Percentiles rank a stretch among this genome's conserved stretches.
Evolutionary conservation across 116 monocot species (phyloP).

Genomic region (Posidonia oceanica): DNA sequence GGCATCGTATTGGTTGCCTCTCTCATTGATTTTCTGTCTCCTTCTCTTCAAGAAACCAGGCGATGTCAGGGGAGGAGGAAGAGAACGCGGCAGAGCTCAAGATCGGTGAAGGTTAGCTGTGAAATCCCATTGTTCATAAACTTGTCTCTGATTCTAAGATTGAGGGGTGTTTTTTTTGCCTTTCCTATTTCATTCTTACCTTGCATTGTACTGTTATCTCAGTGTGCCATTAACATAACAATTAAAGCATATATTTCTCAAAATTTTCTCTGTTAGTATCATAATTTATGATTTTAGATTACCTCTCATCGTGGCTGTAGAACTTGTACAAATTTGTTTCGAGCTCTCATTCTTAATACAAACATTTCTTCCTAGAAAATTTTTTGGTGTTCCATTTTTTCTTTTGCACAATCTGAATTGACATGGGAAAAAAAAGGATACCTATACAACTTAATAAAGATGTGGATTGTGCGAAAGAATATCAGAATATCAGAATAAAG

Average conservation of each 20-base stretch:
- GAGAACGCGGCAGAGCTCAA: constrained; percentile 69
- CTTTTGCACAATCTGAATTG: neutral
- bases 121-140: too few species aligned
- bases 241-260: neutral
- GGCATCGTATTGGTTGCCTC: too few species aligned
- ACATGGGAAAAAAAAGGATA: neutral
- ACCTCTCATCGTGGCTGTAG: neutral
- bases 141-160: too few species aligned
- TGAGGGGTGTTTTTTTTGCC: too few species aligned
- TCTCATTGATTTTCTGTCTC: too few species aligned
- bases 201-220: neutral
- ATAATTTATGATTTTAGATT: neutral
- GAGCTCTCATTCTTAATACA: neutral
- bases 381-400: neutral
- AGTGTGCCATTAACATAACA: neutral
- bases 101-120: constrained; percentile 36
- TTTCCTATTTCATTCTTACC: neutral
- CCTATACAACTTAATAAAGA: neutral
- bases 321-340: too few species aligned
- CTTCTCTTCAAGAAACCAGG: too few species aligned
- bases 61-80: constrained; percentile 26
- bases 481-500: neutral
- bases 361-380: neutral
- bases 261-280: neutral
- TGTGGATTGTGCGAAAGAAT: neutral